Base-by-base conservation (phyloP, 306 rosid genomes). In the Rosa rugosa region DNA sequence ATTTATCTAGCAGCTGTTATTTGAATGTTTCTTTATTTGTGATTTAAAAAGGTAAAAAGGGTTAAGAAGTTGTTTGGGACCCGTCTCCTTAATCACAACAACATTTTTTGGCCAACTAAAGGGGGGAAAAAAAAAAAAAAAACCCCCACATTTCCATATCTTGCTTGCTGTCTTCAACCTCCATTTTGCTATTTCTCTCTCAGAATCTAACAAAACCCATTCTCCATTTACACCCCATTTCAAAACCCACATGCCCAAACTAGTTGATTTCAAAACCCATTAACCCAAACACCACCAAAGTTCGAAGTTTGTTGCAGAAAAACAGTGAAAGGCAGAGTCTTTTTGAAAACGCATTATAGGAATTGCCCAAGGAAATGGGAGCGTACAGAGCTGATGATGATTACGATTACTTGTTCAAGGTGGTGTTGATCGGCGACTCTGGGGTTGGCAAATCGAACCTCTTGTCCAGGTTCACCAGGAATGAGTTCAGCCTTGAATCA, bases 401-500 rank as follows among this genome's bases (percentile, higher is more conserved):
- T 89, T 93, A 93, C 72, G 97, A 93, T 84, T 89, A 85, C 77
- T 63, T 93, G 74, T 93, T 93, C 81, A 91, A 93, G 90, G 92
- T 93, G 66, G 97, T 93, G 6, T 47, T 93, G 85, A 93, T 86
- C 80, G 97, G 97, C 6, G 97, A 93, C 79, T 93, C 96, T 5
- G 96, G 97, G 20, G 97, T 93, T 2, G 96, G 97, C 51, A 92
- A 92, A 86, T 92, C 97, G 72, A 93, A 93, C 79, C 93, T 93
- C 27, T 85, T 93, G 73, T 91, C 96, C 3, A 85, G 97, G 78
- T 92, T 92, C 87, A 86, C 94, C 46, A 89, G 71, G 73, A 90
- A 92, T 72, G 97, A 92, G 78, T 93, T 93, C 64, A 86, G 97
- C 85, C 88, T 87, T 5, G 91, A 89, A 85, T 90, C 96, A 3